These are phyloP conservation scores for Carex sylvatica DNA, from an alignment of 202 grass and related monocot genomes.

Conservation along the genomic window DNA sequence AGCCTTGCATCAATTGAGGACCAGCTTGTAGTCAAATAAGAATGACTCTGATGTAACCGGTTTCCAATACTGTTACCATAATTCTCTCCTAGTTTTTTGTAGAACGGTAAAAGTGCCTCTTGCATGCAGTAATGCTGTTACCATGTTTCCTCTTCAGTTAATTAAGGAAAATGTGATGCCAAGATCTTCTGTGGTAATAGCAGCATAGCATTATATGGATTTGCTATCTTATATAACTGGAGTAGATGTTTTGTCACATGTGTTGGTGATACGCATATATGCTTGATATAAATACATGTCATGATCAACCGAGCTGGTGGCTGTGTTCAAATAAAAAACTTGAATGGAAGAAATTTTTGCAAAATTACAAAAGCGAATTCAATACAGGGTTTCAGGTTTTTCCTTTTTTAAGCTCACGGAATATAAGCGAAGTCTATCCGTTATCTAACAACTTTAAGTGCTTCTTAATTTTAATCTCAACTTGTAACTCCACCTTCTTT, in stretches of 20 bases:
- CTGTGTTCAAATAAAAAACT: background rate
- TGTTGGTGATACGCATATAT: background rate
- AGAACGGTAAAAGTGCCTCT: background rate
- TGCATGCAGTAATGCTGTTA: background rate
- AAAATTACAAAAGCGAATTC: constrained; percentile 10
- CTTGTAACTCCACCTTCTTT: constrained; percentile 25
- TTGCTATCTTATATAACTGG: background rate
- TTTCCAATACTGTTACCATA: background rate
- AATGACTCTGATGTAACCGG: background rate
- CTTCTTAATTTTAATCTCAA: constrained; percentile 20
- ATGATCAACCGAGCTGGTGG: background rate
- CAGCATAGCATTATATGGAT: background rate
- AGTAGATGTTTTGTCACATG: background rate
- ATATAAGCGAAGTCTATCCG: constrained; percentile 22
- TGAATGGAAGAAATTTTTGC: background rate
- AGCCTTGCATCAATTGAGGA: constrained; percentile 3
- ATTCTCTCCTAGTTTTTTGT: background rate
- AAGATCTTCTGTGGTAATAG: constrained; percentile 6
- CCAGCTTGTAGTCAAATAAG: background rate
- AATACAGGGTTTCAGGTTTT: background rate
- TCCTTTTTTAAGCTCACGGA: background rate
- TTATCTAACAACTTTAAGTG: constrained; percentile 16
- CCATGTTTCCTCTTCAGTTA: background rate
- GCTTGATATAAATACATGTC: background rate
- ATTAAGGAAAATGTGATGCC: background rate